Base-by-base conservation (phyloP, 2,329 filamentous ascomycete genomes). In the Talaromyces albobiverticillius region DNA sequence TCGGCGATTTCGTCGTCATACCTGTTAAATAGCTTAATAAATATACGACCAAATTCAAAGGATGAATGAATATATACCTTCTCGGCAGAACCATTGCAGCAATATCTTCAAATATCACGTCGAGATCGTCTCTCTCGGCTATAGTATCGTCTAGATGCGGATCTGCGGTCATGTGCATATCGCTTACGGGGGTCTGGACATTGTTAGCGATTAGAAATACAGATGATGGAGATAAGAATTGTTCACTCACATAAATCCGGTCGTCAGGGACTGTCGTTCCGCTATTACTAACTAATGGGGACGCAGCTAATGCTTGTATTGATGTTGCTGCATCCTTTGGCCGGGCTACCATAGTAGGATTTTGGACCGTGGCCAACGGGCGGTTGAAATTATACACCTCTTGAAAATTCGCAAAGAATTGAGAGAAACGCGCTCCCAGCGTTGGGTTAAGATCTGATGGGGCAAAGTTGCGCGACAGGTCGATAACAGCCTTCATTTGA, bases 101-200 rank as follows among this genome's bases (percentile, higher is more conserved):
- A 32, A 56, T 56, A 18, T 56, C 54, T 25, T 56, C 54, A 29
- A 53, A 56, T 18, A 54, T 54, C 13, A 47, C 22, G 29, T 54
- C 51, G 23, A 54, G 40, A 23, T 54, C 51, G 38, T 54, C 51
- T 18, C 40, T 49, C 25, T 54, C 51, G 16, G 32, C n/a, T 3
- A 41, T 8, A 13, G 51, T 25, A n/a, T 46, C 20, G 22, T 54
- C 40, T 5, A 20, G 6, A 20, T 36, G 45, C 4, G 26, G 36
- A n/a, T 34, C 46, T 7, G 34, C 34, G 23, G 31, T 32, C 20
- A 54, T 6, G 26, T 36, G 31, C 16, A 26, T 31, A 20, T 31
- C 26, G 11, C 40, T 54, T 14, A 34, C 26, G 9, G 51, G 26
- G 16, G 29, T 54, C 43, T 49, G 45, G 4, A 11, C 22, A 42